Evolutionary conservation across 2,329 filamentous ascomycete species (phyloP).

Genomic region (Fusarium siculi): DNA sequence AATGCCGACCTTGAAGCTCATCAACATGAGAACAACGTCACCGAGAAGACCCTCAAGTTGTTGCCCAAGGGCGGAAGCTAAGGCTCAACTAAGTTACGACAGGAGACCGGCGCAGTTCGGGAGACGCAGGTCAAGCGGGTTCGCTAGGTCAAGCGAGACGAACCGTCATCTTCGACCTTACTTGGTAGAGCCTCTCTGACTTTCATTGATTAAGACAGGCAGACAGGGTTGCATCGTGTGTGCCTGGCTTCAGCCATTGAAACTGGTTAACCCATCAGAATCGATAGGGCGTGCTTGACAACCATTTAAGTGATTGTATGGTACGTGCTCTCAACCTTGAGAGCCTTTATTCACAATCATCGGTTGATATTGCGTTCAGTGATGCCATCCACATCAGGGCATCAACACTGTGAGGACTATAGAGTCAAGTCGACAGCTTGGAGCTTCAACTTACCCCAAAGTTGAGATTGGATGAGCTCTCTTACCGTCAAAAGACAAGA

Average conservation of each 20-base stretch:
- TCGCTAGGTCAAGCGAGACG: slow-evolving; percentile 27
- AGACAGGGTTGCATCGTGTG: slow-evolving; percentile 26
- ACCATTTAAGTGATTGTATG: background rate
- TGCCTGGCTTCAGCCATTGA: slow-evolving; percentile 26
- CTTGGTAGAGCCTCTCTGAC: slow-evolving; percentile 15
- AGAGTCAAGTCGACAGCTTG: background rate
- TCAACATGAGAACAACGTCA: slow-evolving; percentile 1
- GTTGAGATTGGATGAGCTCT: slow-evolving; percentile 9
- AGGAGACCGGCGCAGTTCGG: slow-evolving; percentile 25
- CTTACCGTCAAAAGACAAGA: background rate
- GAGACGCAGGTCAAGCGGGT: slow-evolving; percentile 38
- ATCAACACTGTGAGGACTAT: background rate
- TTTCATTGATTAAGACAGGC: slow-evolving; percentile 1
- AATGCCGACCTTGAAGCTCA: background rate
- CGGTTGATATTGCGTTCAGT: background rate
- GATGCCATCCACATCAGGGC: background rate
- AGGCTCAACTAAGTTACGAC: slow-evolving; percentile 22
- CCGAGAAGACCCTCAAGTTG: slow-evolving; percentile 20
- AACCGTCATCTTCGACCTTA: slow-evolving; percentile 19
- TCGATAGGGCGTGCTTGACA: slow-evolving; percentile 32
- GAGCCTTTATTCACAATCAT: slow-evolving; percentile 3
- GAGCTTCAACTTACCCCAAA: background rate
- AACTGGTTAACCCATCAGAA: slow-evolving; percentile 6
- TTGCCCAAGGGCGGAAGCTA: slow-evolving; percentile 36
- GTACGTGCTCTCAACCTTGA: slow-evolving; percentile 4